These are phyloP conservation scores for Bryum argenteum DNA, from an alignment of 225 moss, liverwort and hornwort species.

Conservation along the genomic window DNA sequence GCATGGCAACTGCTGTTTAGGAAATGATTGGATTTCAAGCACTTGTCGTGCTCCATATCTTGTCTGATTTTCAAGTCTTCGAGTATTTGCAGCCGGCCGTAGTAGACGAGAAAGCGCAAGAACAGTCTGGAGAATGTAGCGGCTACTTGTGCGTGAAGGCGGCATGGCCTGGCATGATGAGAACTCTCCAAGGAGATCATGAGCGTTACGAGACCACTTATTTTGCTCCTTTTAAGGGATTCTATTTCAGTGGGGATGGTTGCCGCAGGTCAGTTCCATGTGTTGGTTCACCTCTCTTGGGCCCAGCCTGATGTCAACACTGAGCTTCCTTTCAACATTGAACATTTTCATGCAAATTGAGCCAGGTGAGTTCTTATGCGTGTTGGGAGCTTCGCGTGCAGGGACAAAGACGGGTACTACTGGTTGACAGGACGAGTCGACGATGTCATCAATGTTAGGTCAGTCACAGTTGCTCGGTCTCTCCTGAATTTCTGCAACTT, in stretches of 20 bases:
- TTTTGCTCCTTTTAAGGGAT: conserved; percentile 92
- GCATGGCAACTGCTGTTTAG: conserved; percentile 4
- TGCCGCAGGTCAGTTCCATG: conserved; percentile 81
- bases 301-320: neutral
- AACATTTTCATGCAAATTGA: neutral
- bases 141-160: conserved; percentile 95
- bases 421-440: conserved; percentile 99
- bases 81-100: conserved; percentile 70
- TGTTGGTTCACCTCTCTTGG: neutral
- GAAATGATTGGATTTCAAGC: neutral
- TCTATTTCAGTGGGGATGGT: conserved; percentile 97
- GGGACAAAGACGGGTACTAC: conserved; percentile 95
- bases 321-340: conserved; percentile 7
- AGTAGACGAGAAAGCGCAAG: conserved; percentile 88
- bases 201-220: conserved; percentile 91
- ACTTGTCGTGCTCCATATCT: conserved; percentile 3
- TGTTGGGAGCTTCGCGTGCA: conserved; percentile 27
- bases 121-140: conserved; percentile 85
- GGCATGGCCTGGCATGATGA: conserved; percentile 93
- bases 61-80: conserved; percentile 17
- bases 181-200: conserved; percentile 95
- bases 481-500: neutral
- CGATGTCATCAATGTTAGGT: conserved; percentile 98
- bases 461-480: conserved; percentile 17
- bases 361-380: neutral